phyloP scores from a whole-genome alignment of 257 asterid species.

The Lycium barbarum region DNA sequence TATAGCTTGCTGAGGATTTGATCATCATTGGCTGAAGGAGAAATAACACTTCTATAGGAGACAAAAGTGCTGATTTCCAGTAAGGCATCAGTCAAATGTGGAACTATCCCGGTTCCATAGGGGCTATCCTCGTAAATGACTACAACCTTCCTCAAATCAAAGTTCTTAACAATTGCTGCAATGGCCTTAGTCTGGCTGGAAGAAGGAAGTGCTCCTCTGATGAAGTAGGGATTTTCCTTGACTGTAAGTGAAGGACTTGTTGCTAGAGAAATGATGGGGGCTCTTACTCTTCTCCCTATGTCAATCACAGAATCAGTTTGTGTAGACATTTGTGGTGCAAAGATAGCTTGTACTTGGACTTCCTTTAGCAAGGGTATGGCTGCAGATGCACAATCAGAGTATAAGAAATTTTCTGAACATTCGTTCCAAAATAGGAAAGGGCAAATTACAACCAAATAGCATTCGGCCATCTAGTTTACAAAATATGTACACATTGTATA shows the following conservation, averaged over 20 bases:
- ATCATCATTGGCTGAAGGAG: slow-evolving; percentile 33
- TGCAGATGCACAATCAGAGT: slow-evolving; percentile 26
- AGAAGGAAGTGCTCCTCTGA: slow-evolving; percentile 43
- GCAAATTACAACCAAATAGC: too few relatives aligned
- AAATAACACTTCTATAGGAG: slow-evolving; percentile 36
- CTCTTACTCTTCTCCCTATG: slow-evolving; percentile 37
- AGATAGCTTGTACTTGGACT: slow-evolving; percentile 37
- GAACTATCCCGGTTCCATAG: slow-evolving; percentile 36
- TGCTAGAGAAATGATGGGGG: slow-evolving; percentile 40
- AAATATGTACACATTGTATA: too few relatives aligned
- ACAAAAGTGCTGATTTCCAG: slow-evolving; percentile 30
- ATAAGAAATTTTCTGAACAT: neutral
- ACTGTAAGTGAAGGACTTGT: slow-evolving; percentile 40
- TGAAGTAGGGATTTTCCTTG: slow-evolving; percentile 39
- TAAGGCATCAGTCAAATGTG: slow-evolving; percentile 43
- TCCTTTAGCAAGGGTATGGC: slow-evolving; percentile 37
- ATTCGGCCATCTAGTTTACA: too few relatives aligned
- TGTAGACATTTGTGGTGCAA: slow-evolving; percentile 42
- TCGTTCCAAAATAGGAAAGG: too few relatives aligned
- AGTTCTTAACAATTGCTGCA: slow-evolving; percentile 42
- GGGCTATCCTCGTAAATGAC: slow-evolving; percentile 43
- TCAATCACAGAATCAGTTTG: slow-evolving; percentile 41
- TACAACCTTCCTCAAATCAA: slow-evolving; percentile 44
- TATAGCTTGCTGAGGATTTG: slow-evolving; percentile 31
- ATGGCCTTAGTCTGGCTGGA: slow-evolving; percentile 42